Evolutionary conservation across 768 basidiomycete genomes (phyloP).

Genomic region (Fistulinella prunicolor): DNA sequence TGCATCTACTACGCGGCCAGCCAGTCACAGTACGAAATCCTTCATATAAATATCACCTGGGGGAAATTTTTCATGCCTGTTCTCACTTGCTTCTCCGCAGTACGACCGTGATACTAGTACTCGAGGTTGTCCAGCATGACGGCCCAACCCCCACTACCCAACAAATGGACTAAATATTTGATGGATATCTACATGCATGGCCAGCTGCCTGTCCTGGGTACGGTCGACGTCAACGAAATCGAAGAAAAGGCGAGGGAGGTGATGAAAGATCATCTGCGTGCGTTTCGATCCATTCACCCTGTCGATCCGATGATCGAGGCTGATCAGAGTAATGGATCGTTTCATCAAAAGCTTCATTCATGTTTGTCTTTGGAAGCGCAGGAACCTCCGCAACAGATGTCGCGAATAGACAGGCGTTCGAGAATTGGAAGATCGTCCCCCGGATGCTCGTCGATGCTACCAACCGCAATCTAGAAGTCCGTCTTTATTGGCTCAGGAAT

Average conservation of each 20-base stretch:
- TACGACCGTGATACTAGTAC: neutral
- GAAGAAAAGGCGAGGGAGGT: slow-evolving; percentile 65
- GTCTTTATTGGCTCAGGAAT: slow-evolving; percentile 12
- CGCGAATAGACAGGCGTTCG: slow-evolving; percentile 62
- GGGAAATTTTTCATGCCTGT: too few relatives aligned
- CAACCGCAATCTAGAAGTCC: slow-evolving; percentile 56
- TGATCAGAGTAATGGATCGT: neutral
- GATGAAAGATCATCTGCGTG: slow-evolving; percentile 56
- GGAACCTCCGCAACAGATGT: slow-evolving; percentile 65
- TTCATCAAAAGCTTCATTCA: slow-evolving; percentile 52
- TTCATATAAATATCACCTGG: too few relatives aligned
- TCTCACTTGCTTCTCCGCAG: too few relatives aligned
- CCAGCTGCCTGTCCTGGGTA: slow-evolving; percentile 42
- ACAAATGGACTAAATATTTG: slow-evolving; percentile 30
- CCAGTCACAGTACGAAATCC: too few relatives aligned
- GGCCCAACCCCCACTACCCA: slow-evolving; percentile 9
- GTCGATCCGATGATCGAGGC: too few relatives aligned
- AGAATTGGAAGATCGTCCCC: slow-evolving; percentile 74
- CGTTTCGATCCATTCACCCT: slow-evolving; percentile 12
- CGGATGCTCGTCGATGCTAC: slow-evolving; percentile 69
- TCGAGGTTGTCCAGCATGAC: slow-evolving; percentile 21
- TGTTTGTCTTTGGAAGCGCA: slow-evolving; percentile 76
- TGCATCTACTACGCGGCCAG: too few relatives aligned
- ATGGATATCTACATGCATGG: slow-evolving; percentile 17
- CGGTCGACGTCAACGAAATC: slow-evolving; percentile 59